These are phyloP conservation scores for Hibiscus syriacus DNA, from an alignment of 345 rosid species.

Conservation along the genomic window DNA sequence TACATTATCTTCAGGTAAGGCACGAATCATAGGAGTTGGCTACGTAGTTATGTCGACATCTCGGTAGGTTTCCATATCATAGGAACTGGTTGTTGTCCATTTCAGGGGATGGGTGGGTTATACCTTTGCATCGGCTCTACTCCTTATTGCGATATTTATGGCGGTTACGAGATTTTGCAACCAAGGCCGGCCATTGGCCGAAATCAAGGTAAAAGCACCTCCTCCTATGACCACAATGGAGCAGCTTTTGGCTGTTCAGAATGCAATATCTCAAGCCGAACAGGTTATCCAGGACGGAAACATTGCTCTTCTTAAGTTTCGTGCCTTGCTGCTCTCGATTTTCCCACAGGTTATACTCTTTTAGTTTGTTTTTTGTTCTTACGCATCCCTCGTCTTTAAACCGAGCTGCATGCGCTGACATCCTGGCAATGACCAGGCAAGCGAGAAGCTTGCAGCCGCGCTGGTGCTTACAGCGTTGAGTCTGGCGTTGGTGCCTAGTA, in stretches of 20 bases:
- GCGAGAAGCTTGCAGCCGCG: constrained; percentile 67
- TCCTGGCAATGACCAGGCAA: constrained; percentile 45
- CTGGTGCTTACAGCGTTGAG: constrained; percentile 13
- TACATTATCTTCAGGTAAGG: constrained; percentile 62
- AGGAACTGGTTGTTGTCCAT: constrained; percentile 11
- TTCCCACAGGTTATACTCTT: constrained; percentile 63
- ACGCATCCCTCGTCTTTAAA: not conserved
- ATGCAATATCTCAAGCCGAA: constrained; percentile 71
- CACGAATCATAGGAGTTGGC: not conserved
- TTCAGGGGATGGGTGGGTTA: constrained; percentile 69
- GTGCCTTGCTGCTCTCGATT: constrained; percentile 62
- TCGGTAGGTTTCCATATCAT: not conserved
- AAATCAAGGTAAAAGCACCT: constrained; percentile 70
- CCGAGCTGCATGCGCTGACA: not conserved
- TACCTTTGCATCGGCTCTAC: constrained; percentile 34
- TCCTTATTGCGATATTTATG: constrained; percentile 62
- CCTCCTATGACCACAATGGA: constrained; percentile 87
- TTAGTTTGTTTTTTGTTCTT: not conserved
- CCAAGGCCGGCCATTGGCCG: constrained; percentile 44
- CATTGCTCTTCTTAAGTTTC: constrained; percentile 74
- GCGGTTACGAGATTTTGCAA: constrained; percentile 49
- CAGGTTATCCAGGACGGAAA: constrained; percentile 80
- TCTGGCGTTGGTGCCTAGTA: constrained; percentile 43
- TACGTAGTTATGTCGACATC: not conserved
- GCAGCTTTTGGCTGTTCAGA: constrained; percentile 92